Conservation (phyloP, 1,139 yeast species). For the Meyerozyma sp. region DNA sequence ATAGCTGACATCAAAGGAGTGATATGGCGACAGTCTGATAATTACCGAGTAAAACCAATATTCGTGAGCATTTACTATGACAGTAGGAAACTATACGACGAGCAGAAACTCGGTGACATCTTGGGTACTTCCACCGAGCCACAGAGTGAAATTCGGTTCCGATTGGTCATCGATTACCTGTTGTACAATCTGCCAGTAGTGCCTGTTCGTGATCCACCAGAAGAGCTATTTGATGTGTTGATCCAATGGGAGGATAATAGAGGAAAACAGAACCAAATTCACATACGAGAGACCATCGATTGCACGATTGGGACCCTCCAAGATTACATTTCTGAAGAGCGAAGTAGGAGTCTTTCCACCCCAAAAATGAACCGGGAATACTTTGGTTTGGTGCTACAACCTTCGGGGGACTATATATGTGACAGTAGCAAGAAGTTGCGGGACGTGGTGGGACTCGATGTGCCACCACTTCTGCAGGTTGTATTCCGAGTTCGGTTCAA, state of each 20-base stretch:
- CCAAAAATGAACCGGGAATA: background rate
- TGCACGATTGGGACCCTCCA: slow-evolving; percentile 19
- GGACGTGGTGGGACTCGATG: background rate
- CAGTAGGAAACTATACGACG: slow-evolving; percentile 7
- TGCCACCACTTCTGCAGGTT: slow-evolving; percentile 8
- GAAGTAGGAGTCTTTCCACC: background rate
- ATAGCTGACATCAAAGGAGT: slow-evolving; percentile 20
- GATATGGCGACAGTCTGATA: slow-evolving; percentile 24
- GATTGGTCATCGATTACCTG: slow-evolving; percentile 19
- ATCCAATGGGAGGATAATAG: slow-evolving; percentile 11
- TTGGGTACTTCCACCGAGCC: slow-evolving; percentile 8
- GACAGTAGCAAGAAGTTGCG: slow-evolving; percentile 6
- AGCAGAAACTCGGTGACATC: slow-evolving; percentile 12
- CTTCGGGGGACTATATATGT: background rate
- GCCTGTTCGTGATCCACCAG: slow-evolving; percentile 20
- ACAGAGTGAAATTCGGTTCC: slow-evolving; percentile 6
- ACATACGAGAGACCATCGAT: slow-evolving; percentile 18
- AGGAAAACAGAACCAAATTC: slow-evolving; percentile 6
- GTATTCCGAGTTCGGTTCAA: slow-evolving; percentile 7
- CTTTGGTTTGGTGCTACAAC: background rate
- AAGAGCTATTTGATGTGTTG: slow-evolving; percentile 19
- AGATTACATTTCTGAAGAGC: slow-evolving; percentile 15
- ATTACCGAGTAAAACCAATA: slow-evolving; percentile 19
- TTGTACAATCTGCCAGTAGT: slow-evolving; percentile 13
- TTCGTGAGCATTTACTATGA: slow-evolving; percentile 13